Conservation (phyloP, 495 filamentous ascomycete species). For the Echria macrotheca region DNA sequence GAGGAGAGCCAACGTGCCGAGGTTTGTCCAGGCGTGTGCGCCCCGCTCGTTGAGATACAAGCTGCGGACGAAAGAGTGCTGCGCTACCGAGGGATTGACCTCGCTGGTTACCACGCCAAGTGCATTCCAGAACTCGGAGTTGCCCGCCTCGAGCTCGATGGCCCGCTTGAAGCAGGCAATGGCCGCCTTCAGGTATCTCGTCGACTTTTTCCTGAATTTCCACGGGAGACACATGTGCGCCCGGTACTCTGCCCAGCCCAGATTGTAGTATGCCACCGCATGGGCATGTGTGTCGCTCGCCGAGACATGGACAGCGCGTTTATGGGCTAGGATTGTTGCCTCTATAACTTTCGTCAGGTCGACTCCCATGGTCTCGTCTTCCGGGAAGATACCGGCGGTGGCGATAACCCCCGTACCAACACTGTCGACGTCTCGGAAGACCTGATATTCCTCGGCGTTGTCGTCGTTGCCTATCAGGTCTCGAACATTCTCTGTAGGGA, state of each 20-base stretch:
- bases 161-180: constrained; percentile 93
- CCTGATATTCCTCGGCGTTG: constrained; percentile 49
- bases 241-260: constrained; percentile 88
- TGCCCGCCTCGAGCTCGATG: constrained; percentile 92
- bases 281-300: constrained; percentile 79
- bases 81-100: constrained; percentile 80
- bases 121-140: constrained; percentile 96
- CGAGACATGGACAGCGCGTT: constrained; percentile 72
- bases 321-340: constrained; percentile 75
- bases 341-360: constrained; percentile 51
- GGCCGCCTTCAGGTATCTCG: constrained; percentile 69
- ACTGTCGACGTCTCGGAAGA: constrained; percentile 65
- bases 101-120: constrained; percentile 83
- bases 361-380: constrained; percentile 43
- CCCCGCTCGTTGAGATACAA: constrained; percentile 86
- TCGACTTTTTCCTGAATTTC: constrained; percentile 42
- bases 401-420: constrained; percentile 50
- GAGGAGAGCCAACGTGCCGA: constrained; percentile 78
- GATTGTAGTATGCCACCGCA: constrained; percentile 92
- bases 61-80: constrained; percentile 91
- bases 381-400: constrained; percentile 35
- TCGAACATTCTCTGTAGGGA: constrained; percentile 52
- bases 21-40: constrained; percentile 80
- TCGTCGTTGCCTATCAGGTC: constrained; percentile 50
- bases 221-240: constrained; percentile 60